phyloP scores from a whole-genome alignment of 2,329 filamentous ascomycete genomes.

The Tolypocladium amazonense region DNA sequence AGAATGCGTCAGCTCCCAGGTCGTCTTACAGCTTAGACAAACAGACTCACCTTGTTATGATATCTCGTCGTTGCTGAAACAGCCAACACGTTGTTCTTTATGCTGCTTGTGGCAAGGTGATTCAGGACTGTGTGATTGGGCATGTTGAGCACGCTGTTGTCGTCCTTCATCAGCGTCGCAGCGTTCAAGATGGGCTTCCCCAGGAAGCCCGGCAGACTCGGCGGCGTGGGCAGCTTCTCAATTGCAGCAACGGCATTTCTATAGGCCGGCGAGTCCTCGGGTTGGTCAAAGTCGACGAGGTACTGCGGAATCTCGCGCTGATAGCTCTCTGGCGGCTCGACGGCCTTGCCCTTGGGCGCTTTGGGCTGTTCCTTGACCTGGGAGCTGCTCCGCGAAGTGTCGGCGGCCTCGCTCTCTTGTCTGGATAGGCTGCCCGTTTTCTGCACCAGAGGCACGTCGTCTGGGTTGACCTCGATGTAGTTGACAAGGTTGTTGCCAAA shows the following conservation, averaged over 20 bases:
- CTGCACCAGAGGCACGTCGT: constrained; percentile 45
- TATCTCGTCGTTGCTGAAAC: constrained; percentile 97
- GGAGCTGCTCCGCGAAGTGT: constrained; percentile 2
- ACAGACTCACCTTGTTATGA: constrained; percentile 67
- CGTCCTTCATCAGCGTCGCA: constrained; percentile 86
- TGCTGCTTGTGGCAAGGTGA: constrained; percentile 93
- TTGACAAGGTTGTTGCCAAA: constrained; percentile 98
- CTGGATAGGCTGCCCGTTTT: constrained; percentile 11
- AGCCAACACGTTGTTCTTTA: constrained; percentile 90
- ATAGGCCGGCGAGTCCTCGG: constrained; percentile 67
- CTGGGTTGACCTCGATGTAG: constrained; percentile 85
- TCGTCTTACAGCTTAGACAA: too few species aligned
- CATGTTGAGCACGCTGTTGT: constrained; percentile 93
- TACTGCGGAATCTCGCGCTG: constrained; percentile 71
- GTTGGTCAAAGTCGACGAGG: constrained; percentile 74
- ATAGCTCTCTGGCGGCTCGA: constrained; percentile 49
- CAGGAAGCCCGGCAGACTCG: constrained; percentile 78
- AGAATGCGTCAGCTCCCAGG: background rate
- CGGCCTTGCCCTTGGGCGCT: constrained; percentile 42
- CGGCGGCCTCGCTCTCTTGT: constrained; percentile 3
- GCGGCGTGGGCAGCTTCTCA: constrained; percentile 71
- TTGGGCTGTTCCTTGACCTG: constrained; percentile 31
- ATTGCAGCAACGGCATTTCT: constrained; percentile 65
- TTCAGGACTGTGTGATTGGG: constrained; percentile 96
- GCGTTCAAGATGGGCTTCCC: constrained; percentile 93